Evolutionary conservation across 768 basidiomycete genomes (phyloP), one percentile per base, ranked within the genome.

Genomic region (Tremella fuciformis): DNA sequence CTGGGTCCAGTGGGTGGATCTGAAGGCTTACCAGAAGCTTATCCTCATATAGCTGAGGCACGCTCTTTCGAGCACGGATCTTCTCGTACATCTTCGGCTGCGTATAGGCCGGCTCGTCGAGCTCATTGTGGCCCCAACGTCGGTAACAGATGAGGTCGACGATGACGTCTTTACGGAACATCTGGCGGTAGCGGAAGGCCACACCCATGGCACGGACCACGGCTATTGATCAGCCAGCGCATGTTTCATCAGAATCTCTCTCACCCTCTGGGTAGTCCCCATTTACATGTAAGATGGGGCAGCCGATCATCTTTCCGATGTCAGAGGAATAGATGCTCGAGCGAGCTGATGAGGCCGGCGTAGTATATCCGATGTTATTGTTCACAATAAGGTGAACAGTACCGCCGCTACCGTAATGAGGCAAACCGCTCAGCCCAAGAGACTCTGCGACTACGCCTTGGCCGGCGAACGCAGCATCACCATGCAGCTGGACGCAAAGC

Each of bases 381-480:
- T 67, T 91, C 21, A 93, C 90, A 9, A 96, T 90, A 49, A 96
- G 77, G 77, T 93, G 90, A 2, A 93, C 83, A 48, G 87, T 90
- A 34, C 92, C 92, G 1, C 92, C 92, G 61, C 86, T 89, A 0
- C 89, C 92, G 68, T 85, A 94, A 76, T 93, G 91, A 1, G 92
- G 92, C 26, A 96, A 79, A 68, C 90, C 88, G 67, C 89, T 91
- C 55, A 94, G 78, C 4, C 90, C 89, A 29, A 96, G 80, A 16
- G 83, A 82, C 75, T 94, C 92, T 85, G 91, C 92, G 16, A 92
- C 84, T 3, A 94, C 81, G 1, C 92, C 91, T 73, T 94, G 92
- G 0, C 91, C 92, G 0, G 87, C 83, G 70, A 94, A 93, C 58
- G 88, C 89, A 1, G 89, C 91, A 74, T 96, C 92, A 2, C 92